Conservation (phyloP, 2,329 filamentous ascomycete species). For the Teratosphaeria epicoccoides region DNA sequence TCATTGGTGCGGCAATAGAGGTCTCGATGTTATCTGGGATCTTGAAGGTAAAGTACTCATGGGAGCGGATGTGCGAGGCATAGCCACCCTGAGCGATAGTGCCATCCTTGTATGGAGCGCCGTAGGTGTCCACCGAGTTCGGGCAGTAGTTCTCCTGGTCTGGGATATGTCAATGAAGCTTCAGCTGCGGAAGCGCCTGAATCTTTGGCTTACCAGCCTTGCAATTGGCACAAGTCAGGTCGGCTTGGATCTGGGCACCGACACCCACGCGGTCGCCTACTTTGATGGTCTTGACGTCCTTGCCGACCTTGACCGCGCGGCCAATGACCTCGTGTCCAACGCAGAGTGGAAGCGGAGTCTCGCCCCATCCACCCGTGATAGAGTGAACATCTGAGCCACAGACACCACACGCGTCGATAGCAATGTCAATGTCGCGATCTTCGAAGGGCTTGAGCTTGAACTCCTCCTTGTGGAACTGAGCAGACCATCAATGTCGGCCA, state of each 20-base stretch:
- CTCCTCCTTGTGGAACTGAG: constrained; percentile 30
- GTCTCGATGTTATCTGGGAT: constrained; percentile 61
- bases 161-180: neutral
- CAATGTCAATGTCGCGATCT: constrained; percentile 77
- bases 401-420: constrained; percentile 68
- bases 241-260: constrained; percentile 40
- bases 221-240: constrained; percentile 41
- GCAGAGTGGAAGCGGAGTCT: constrained; percentile 50
- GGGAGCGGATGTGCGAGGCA: constrained; percentile 56
- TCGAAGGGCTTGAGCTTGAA: constrained; percentile 79
- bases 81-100: constrained; percentile 59
- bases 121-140: constrained; percentile 41
- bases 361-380: constrained; percentile 50
- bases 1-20: constrained; percentile 45
- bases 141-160: constrained; percentile 41
- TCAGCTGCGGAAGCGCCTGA: neutral
- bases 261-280: constrained; percentile 36
- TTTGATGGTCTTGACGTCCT: constrained; percentile 40
- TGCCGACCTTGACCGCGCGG: constrained; percentile 39
- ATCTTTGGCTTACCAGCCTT: constrained; percentile 35
- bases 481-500: neutral
- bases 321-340: constrained; percentile 55
- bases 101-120: constrained; percentile 43
- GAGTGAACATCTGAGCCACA: constrained; percentile 41
- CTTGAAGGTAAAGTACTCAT: constrained; percentile 66